Base-by-base conservation (phyloP, 148 eudicot genomes). In the Chenopodium quinoa region DNA sequence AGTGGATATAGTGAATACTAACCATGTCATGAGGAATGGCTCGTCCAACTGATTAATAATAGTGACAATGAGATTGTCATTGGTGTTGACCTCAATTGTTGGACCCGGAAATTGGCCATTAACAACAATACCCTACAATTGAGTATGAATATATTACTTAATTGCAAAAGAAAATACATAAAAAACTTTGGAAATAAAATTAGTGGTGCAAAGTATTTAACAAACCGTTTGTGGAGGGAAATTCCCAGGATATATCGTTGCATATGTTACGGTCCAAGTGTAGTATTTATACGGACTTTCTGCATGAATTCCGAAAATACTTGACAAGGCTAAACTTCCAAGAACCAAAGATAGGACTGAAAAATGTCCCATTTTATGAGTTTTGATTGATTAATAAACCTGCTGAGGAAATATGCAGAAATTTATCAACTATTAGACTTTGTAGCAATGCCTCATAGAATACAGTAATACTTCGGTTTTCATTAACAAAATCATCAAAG, bases 101-200 rank as follows among this genome's bases (percentile, higher is more conserved):
- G 98, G 98, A 29, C 95, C 97, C 17, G 98, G 98, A 78, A 94
- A 95, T 73, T 88, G 90, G 47, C 95, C 98, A 65, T 95, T 95
- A 68, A 95, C 90, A 16, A 93, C 91, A 80, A 95, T 95, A 20
- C 86, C 97, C 97, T 93, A 80, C 80, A 88, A 83, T 13, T 13
- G 16, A 56, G 62, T 16, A 56, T 2, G 62, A 56, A 56, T 4
- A 56, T 56, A 4, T 58, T 58, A 14, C 22, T 4, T 58, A 58
- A 13, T 17, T 58, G 63, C 63, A 20, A 23, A 62, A 20, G n/a
- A 6, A 19, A 19, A 20, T 31, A 16, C 3, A 3, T 2, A 2
- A 58, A 58, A 19, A 58, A 20, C 64, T 17, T 20, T 20, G 3
- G 64, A 4, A 20, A 60, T 6, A 2, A 17, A 60, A 17, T 20